Evolutionary conservation across 257 asterid species (phyloP).

Genomic region (Anisodus acutangulus): DNA sequence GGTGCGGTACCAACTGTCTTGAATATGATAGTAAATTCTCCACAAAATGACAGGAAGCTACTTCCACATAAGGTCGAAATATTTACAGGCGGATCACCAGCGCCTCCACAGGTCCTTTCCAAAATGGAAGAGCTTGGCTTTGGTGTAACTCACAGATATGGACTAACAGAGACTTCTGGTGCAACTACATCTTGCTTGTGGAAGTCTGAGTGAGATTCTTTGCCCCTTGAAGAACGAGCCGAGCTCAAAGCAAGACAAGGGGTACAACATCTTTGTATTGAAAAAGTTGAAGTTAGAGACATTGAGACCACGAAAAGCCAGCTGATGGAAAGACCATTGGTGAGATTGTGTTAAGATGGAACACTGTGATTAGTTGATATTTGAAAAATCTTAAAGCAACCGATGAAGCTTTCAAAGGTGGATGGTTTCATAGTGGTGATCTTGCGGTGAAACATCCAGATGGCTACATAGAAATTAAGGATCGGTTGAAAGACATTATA

Average conservation of each 20-base stretch:
- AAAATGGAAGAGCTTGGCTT: slow-evolving; percentile 45
- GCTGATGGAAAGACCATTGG: slow-evolving; percentile 43
- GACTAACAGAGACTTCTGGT: slow-evolving; percentile 38
- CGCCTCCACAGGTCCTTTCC: slow-evolving; percentile 40
- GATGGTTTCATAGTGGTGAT: neutral
- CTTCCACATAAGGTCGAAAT: slow-evolving; percentile 44
- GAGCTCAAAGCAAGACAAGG: slow-evolving; percentile 43
- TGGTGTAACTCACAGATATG: slow-evolving; percentile 32
- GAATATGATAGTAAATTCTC: slow-evolving; percentile 41
- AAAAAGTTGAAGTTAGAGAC: neutral
- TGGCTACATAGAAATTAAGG: slow-evolving; percentile 42
- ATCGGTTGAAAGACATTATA: slow-evolving; percentile 38
- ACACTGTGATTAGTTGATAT: slow-evolving; percentile 33
- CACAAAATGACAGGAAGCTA: slow-evolving; percentile 29
- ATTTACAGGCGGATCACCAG: slow-evolving; percentile 47
- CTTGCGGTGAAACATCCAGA: neutral
- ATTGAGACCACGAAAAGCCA: slow-evolving; percentile 20
- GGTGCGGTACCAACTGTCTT: slow-evolving; percentile 47
- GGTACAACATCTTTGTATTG: neutral
- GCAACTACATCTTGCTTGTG: slow-evolving; percentile 40
- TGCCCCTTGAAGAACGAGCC: slow-evolving; percentile 31
- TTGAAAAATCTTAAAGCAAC: slow-evolving; percentile 8
- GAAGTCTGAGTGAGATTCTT: slow-evolving; percentile 48
- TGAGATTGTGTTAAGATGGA: slow-evolving; percentile 44
- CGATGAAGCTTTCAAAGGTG: neutral